Percentiles rank a stretch among this genome's conserved stretches.
phyloP scores from a whole-genome alignment of 805 yeast genomes.

The Yarrowia yakushimensis region DNA sequence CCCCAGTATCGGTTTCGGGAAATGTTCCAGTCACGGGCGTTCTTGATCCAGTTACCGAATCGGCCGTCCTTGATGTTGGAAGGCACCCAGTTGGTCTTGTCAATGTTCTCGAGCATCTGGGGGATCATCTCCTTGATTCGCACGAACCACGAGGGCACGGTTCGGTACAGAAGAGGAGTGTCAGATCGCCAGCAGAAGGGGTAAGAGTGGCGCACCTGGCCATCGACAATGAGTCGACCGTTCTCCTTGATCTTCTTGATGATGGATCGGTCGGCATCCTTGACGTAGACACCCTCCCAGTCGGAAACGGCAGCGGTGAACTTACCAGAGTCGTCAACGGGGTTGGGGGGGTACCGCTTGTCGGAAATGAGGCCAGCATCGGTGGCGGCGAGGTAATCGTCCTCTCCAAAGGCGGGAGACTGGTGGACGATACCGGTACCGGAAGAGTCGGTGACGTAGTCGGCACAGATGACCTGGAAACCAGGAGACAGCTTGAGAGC shows the following conservation, averaged over 20 bases:
- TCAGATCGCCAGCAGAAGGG: conserved; percentile 99
- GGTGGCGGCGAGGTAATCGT: conserved; percentile 82
- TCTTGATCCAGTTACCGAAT: conserved; percentile 96
- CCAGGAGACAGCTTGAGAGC: conserved; percentile 43
- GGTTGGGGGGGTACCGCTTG: conserved; percentile 77
- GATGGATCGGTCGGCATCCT: conserved; percentile 91
- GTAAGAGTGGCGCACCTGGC: conserved; percentile 91
- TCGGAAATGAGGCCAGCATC: conserved; percentile 71
- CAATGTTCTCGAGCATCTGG: conserved; percentile 80
- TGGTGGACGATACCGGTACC: conserved; percentile 99
- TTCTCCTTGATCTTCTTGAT: conserved; percentile 75
- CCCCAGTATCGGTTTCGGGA: conserved; percentile 99
- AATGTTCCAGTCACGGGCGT: conserved; percentile 98
- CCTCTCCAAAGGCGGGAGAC: conserved; percentile 99
- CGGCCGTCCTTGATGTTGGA: conserved; percentile 84
- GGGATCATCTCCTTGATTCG: conserved; percentile 85
- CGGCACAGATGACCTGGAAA: conserved; percentile 76
- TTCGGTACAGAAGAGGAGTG: conserved; percentile 91
- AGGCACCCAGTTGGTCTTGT: conserved; percentile 94
- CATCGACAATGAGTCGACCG: conserved; percentile 69
- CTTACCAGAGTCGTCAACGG: conserved; percentile 89
- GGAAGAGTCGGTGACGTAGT: conserved; percentile 84
- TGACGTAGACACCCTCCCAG: conserved; percentile 80
- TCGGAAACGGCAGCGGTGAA: conserved; percentile 73
- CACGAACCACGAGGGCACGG: conserved; percentile 98